A percentile compares a stretch with the other conserved stretches of the same genome.
Conservation (phyloP, 352 stramenopile genomes). For the Phytophthora lateralis region DNA sequence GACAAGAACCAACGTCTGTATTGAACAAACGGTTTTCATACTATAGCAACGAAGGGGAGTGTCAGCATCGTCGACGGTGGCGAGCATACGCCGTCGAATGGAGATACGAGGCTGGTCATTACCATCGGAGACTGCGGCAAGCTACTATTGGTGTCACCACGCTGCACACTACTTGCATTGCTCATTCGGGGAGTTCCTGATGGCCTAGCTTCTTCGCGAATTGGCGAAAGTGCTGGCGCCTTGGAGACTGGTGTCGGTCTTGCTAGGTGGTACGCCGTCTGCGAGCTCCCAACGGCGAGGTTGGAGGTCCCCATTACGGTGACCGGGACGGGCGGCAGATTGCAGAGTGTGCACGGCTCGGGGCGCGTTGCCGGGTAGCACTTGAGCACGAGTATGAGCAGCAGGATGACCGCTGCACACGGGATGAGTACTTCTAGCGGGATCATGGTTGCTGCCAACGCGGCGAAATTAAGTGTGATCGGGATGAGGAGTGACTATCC, state of each 20-base stretch:
- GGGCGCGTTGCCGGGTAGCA: constrained; percentile 4
- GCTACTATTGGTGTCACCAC: constrained; percentile 4
- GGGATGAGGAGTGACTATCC: constrained; percentile 18
- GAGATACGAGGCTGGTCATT: constrained; percentile 31
- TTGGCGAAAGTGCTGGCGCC: constrained; percentile 11
- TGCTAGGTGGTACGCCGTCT: constrained; percentile 20
- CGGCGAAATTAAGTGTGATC: constrained; percentile 8
- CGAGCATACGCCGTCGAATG: constrained; percentile 24
- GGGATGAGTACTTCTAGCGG: constrained; percentile 13
- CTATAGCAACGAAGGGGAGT: constrained; percentile 11
- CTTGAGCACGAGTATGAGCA: constrained; percentile 28
- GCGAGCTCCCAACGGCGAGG: constrained; percentile 2
- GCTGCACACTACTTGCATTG: constrained; percentile 4
- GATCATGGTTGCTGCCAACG: constrained; percentile 18
- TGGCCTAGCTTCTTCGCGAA: constrained; percentile 24
- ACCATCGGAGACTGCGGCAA: constrained; percentile 26
- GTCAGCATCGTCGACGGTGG: constrained; percentile 9
- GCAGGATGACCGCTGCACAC: constrained; percentile 15
- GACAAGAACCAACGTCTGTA: constrained; percentile 1
- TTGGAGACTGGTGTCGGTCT: constrained; percentile 14
- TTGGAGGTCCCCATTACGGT: constrained; percentile 3
- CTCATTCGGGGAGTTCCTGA: constrained; percentile 15
- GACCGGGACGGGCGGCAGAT: background rate
- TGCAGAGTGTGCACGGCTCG: constrained; percentile 9
- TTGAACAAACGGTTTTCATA: constrained; percentile 9